Conservation (phyloP, 257 asterid genomes). For the Solanum tarapatanum region DNA sequence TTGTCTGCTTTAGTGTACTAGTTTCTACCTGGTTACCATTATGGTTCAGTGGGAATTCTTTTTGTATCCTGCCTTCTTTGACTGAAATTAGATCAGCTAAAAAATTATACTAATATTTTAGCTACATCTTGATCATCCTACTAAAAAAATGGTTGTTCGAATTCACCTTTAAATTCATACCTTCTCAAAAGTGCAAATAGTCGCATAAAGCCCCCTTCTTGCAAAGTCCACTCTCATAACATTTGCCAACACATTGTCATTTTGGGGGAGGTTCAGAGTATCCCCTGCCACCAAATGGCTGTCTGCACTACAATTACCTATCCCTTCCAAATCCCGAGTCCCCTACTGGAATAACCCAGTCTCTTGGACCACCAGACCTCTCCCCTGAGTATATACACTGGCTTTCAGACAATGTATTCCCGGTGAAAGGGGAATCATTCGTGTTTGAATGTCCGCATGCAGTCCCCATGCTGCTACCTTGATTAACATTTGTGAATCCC, state of each 20-base stretch:
- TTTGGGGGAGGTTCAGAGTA: conserved; percentile 49
- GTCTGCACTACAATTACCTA: conserved; percentile 33
- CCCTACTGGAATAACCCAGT: conserved; percentile 45
- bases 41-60: background rate
- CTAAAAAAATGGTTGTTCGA: conserved; percentile 6
- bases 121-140: background rate
- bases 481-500: conserved; percentile 38
- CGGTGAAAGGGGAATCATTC: conserved; percentile 28
- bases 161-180: background rate
- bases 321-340: conserved; percentile 48
- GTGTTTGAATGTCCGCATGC: conserved; percentile 37
- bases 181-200: conserved; percentile 60
- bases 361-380: conserved; percentile 59
- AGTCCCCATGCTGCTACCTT: conserved; percentile 31
- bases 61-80: background rate
- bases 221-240: conserved; percentile 77
- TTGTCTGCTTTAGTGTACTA: background rate
- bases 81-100: background rate
- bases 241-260: conserved; percentile 73
- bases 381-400: conserved; percentile 54
- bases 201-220: conserved; percentile 77
- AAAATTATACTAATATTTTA: background rate
- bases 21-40: background rate
- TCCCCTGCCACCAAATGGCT: conserved; percentile 45
- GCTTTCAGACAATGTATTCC: conserved; percentile 47